Conservation (phyloP, 2,329 filamentous ascomycete genomes). For the Zalaria obscura region DNA sequence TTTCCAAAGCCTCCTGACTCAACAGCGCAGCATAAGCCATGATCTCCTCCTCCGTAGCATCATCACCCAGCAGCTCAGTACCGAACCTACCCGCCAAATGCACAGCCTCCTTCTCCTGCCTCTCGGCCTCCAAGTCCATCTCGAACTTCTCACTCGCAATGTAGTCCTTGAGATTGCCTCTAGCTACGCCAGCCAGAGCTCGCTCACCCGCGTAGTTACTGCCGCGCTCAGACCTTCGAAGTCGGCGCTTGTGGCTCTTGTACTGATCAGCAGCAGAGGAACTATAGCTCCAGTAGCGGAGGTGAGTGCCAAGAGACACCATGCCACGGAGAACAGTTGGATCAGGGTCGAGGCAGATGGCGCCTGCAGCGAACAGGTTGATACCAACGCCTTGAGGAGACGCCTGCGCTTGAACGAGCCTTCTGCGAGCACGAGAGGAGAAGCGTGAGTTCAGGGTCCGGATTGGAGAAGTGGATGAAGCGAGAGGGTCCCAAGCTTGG, state of each 20-base stretch:
- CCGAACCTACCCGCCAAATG: slow-evolving; percentile 71
- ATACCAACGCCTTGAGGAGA: slow-evolving; percentile 54
- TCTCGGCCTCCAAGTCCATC: slow-evolving; percentile 57
- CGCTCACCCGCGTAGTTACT: slow-evolving; percentile 45
- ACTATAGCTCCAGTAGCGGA: slow-evolving; percentile 90
- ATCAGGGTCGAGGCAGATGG: slow-evolving; percentile 77
- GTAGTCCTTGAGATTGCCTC: slow-evolving; percentile 61
- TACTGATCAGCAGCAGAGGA: slow-evolving; percentile 62
- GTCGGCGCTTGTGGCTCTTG: slow-evolving; percentile 62
- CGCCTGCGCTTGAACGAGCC: slow-evolving; percentile 52
- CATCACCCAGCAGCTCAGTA: slow-evolving; percentile 51
- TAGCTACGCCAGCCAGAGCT: slow-evolving; percentile 42
- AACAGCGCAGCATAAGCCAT: slow-evolving; percentile 48
- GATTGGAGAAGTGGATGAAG: slow-evolving; percentile 62
- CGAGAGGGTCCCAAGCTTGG: slow-evolving; percentile 92
- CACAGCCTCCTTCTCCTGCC: slow-evolving; percentile 51
- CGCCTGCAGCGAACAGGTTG: slow-evolving; percentile 68
- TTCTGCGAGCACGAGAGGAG: slow-evolving; percentile 66
- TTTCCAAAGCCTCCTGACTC: slow-evolving; percentile 42
- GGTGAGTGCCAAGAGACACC: slow-evolving; percentile 70
- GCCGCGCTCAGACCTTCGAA: slow-evolving; percentile 54
- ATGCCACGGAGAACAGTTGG: slow-evolving; percentile 74
- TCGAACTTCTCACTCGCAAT: slow-evolving; percentile 79
- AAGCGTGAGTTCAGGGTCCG: slow-evolving; percentile 79
- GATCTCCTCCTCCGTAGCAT: slow-evolving; percentile 45